These are phyloP conservation scores for Candida michaelii DNA, from an alignment of 805 yeast species.

Conservation along the genomic window DNA sequence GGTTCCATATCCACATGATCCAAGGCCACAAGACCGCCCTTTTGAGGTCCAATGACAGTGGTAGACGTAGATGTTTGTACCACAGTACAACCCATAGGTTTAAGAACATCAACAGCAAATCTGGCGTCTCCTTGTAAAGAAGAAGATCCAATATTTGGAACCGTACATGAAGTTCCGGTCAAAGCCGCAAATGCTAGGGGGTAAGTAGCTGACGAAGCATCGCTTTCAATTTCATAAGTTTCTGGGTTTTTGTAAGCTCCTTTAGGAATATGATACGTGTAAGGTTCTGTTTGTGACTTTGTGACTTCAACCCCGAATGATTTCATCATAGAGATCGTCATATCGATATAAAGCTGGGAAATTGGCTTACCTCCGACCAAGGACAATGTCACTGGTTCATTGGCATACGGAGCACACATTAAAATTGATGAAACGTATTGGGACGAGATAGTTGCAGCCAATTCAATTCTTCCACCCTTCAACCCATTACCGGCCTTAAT, in stretches of 20 bases:
- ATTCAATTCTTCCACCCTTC: slow-evolving; percentile 87
- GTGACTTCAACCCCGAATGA: slow-evolving; percentile 80
- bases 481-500: slow-evolving; percentile 69
- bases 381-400: slow-evolving; percentile 79
- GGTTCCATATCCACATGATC: slow-evolving; percentile 94
- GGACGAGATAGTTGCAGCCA: slow-evolving; percentile 94
- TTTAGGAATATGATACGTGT: slow-evolving; percentile 88
- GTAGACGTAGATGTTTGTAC: slow-evolving; percentile 82
- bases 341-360: slow-evolving; percentile 91
- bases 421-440: slow-evolving; percentile 95
- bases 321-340: slow-evolving; percentile 96
- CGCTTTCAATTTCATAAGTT: slow-evolving; percentile 90
- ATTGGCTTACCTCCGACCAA: slow-evolving; percentile 96
- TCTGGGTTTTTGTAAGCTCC: slow-evolving; percentile 78
- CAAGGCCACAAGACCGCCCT: slow-evolving; percentile 67
- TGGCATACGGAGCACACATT: slow-evolving; percentile 97
- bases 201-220: slow-evolving; percentile 96
- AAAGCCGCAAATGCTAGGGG: slow-evolving; percentile 97
- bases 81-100: slow-evolving; percentile 94
- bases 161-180: slow-evolving; percentile 88
- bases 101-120: slow-evolving; percentile 89
- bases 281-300: slow-evolving; percentile 64
- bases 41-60: slow-evolving; percentile 86
- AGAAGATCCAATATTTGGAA: slow-evolving; percentile 89
- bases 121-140: slow-evolving; percentile 97